Conservation (phyloP, 176 grass and related monocot genomes). For the Rhynchospora tenuis region DNA sequence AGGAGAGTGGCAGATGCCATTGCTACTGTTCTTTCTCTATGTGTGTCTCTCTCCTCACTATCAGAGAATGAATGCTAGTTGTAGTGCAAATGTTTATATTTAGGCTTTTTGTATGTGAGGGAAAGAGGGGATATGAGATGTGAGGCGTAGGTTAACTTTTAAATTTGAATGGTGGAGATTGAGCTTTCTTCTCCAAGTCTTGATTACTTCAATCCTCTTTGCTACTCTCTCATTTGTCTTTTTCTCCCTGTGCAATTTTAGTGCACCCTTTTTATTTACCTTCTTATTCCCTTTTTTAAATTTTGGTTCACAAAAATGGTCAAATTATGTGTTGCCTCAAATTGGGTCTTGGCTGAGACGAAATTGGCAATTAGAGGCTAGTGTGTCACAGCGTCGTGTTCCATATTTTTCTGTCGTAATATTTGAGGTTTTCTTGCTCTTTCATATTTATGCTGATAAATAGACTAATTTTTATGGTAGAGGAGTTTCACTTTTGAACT, state of each 20-base stretch:
- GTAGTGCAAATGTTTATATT: slow-evolving; percentile 37
- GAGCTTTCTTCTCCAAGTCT: slow-evolving; percentile 26
- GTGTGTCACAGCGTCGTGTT: neutral
- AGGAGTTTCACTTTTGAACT: neutral
- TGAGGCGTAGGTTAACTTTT: slow-evolving; percentile 57
- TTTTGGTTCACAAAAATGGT: slow-evolving; percentile 26
- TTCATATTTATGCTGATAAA: neutral
- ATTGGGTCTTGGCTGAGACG: slow-evolving; percentile 23
- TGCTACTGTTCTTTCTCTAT: slow-evolving; percentile 32
- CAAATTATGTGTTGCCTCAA: slow-evolving; percentile 28
- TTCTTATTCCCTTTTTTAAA: neutral
- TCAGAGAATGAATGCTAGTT: slow-evolving; percentile 48
- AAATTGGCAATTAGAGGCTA: neutral
- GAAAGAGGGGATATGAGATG: slow-evolving; percentile 71
- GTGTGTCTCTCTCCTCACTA: slow-evolving; percentile 28
- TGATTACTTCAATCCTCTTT: slow-evolving; percentile 53
- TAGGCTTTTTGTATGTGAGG: slow-evolving; percentile 37
- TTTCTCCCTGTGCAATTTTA: slow-evolving; percentile 17
- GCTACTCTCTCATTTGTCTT: slow-evolving; percentile 51
- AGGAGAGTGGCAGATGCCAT: slow-evolving; percentile 95
- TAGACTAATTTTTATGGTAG: neutral
- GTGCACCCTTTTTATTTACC: slow-evolving; percentile 26
- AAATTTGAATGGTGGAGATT: slow-evolving; percentile 64
- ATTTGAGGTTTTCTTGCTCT: slow-evolving; percentile 5
- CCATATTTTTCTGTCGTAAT: neutral